A percentile compares a stretch with the other conserved stretches of the same genome.
Evolutionary conservation across 169 alveolate genomes (phyloP).

Genomic region (Plasmodium inui): DNA sequence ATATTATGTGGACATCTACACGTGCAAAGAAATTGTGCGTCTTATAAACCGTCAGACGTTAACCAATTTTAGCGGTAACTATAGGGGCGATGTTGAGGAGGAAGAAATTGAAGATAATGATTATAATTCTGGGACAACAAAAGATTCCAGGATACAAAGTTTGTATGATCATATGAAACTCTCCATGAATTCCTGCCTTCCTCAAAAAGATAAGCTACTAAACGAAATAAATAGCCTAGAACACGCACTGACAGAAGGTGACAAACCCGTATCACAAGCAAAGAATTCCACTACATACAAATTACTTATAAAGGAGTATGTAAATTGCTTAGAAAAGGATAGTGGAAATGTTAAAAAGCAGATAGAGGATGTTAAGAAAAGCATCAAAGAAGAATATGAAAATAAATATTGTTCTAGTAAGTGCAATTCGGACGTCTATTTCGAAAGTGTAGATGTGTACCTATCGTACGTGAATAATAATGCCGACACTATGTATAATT

Average conservation of each 20-base stretch:
- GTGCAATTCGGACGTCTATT: constrained; percentile 12
- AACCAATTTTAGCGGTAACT: not conserved
- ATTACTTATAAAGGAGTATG: not conserved
- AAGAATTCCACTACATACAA: not conserved
- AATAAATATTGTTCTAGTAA: not conserved
- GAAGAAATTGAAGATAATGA: not conserved
- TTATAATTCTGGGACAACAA: not conserved
- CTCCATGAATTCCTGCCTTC: not conserved
- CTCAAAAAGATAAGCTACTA: not conserved
- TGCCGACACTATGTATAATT: not conserved
- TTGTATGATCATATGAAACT: not conserved
- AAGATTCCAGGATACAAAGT: not conserved
- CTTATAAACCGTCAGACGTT: not conserved
- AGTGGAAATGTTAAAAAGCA: not conserved
- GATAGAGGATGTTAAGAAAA: not conserved
- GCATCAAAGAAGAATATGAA: not conserved
- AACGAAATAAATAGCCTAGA: constrained; percentile 2
- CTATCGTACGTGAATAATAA: not conserved
- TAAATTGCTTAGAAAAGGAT: not conserved
- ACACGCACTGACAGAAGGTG: not conserved
- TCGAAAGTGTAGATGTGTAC: not conserved
- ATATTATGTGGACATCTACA: constrained; percentile 6
- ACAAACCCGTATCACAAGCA: not conserved
- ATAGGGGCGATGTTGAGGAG: not conserved
- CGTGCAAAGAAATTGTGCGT: constrained; percentile 17